These are phyloP conservation scores for Neurospora sp. DNA, from an alignment of 495 filamentous ascomycete genomes.

Conservation along the genomic window DNA sequence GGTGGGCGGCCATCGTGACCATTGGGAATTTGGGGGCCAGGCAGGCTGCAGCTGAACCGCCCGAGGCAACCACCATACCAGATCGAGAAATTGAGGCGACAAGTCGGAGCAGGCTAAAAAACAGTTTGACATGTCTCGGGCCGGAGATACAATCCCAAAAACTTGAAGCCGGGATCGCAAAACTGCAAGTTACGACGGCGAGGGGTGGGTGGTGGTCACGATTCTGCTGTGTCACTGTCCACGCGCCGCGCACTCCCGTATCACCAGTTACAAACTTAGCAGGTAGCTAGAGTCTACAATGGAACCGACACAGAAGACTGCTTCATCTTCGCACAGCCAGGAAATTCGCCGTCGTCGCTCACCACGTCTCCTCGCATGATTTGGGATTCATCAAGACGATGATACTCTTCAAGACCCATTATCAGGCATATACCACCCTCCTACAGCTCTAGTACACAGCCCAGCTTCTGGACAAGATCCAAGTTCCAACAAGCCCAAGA, in stretches of 20 bases:
- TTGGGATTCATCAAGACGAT: not conserved
- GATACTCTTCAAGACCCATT: not conserved
- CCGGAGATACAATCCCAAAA: not conserved
- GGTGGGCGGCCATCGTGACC: not conserved
- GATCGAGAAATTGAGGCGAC: not conserved
- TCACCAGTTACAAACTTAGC: not conserved
- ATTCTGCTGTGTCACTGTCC: not conserved
- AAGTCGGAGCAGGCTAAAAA: not conserved
- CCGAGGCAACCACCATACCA: not conserved
- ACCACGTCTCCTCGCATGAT: not conserved
- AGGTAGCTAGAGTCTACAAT: too few relatives aligned
- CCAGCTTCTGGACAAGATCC: not conserved
- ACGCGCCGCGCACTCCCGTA: not conserved
- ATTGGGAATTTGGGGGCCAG: not conserved
- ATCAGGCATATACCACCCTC: not conserved
- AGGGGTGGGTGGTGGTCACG: not conserved
- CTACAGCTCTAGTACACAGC: not conserved
- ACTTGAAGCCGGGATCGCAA: not conserved
- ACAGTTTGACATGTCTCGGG: not conserved
- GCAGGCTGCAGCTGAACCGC: not conserved
- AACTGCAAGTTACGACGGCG: not conserved
- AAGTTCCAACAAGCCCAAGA: not conserved
- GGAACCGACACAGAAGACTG: not conserved
- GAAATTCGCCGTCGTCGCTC: not conserved
- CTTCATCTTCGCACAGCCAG: not conserved